Evolutionary conservation across 1,139 yeast species (phyloP).

Genomic region (Arxiozyma telluris): DNA sequence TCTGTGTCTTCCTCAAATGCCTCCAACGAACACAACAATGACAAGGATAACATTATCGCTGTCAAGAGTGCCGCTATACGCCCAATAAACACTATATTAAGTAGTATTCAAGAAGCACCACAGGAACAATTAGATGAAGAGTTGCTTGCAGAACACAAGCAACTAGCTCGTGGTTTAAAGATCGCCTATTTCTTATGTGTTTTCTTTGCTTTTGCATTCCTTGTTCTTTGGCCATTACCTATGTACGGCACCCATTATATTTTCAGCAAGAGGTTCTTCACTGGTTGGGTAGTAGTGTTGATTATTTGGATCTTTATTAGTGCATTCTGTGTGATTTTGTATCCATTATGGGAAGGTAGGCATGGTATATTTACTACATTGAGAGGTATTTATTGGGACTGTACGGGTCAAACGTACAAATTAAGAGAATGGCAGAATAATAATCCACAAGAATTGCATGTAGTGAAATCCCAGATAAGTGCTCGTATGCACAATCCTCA

Average conservation of each 20-base stretch:
- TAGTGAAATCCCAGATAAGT: slow-evolving; percentile 51
- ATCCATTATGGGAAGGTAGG: slow-evolving; percentile 63
- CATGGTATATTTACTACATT: slow-evolving; percentile 50
- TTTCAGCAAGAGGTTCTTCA: slow-evolving; percentile 62
- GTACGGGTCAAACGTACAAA: slow-evolving; percentile 63
- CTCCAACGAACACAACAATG: slow-evolving; percentile 11
- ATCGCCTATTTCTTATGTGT: slow-evolving; percentile 48
- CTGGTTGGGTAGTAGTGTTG: slow-evolving; percentile 75
- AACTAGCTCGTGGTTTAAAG: slow-evolving; percentile 44
- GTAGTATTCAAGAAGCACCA: slow-evolving; percentile 27
- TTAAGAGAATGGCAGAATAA: slow-evolving; percentile 61
- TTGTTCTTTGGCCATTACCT: slow-evolving; percentile 81
- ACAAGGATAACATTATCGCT: slow-evolving; percentile 5
- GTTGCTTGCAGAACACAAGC: slow-evolving; percentile 37
- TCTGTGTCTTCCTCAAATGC: slow-evolving; percentile 11
- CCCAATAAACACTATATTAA: slow-evolving; percentile 7
- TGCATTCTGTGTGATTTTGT: slow-evolving; percentile 46
- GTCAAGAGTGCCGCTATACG: slow-evolving; percentile 33
- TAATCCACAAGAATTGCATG: slow-evolving; percentile 63
- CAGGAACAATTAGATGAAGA: slow-evolving; percentile 32
- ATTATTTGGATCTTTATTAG: slow-evolving; percentile 63
- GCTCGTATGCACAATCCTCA: slow-evolving; percentile 19
- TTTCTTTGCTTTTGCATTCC: slow-evolving; percentile 48
- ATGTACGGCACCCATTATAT: slow-evolving; percentile 71
- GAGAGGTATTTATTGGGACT: slow-evolving; percentile 80